These are phyloP conservation scores for Puccinia horiana DNA, from an alignment of 1,284 basidiomycete species.

Conservation along the genomic window DNA sequence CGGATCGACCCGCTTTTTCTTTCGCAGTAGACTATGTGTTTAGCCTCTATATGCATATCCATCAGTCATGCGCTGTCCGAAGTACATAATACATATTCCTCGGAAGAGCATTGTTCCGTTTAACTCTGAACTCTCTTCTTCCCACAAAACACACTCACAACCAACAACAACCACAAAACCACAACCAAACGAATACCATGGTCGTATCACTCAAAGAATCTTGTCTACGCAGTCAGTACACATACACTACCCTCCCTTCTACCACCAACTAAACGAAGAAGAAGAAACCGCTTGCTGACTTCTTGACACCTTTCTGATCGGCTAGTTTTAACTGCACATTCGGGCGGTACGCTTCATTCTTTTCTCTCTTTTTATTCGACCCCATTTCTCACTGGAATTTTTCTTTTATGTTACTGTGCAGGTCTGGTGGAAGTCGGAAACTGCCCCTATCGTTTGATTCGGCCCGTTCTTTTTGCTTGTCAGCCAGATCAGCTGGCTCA, in stretches of 20 bases:
- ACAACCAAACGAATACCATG: background rate
- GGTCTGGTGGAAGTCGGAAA: slow-evolving; percentile 40
- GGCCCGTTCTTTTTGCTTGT: slow-evolving; percentile 45
- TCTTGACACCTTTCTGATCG: background rate
- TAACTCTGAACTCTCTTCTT: too few relatives aligned
- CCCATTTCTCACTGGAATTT: background rate
- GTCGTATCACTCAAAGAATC: slow-evolving; percentile 40
- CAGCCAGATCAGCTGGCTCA: slow-evolving; percentile 38
- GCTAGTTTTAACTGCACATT: slow-evolving; percentile 39
- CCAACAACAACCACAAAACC: too few relatives aligned
- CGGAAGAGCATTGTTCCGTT: too few relatives aligned
- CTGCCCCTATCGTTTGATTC: slow-evolving; percentile 25
- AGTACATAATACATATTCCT: too few relatives aligned
- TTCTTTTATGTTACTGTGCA: background rate
- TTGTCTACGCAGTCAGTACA: slow-evolving; percentile 42
- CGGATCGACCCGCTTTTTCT: too few relatives aligned
- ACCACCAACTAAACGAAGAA: background rate
- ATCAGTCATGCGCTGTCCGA: too few relatives aligned
- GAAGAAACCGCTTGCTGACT: slow-evolving; percentile 16
- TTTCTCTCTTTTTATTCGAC: background rate
- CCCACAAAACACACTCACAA: too few relatives aligned
- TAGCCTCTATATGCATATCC: too few relatives aligned
- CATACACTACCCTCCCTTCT: background rate
- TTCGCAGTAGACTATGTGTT: too few relatives aligned
- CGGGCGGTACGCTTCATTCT: slow-evolving; percentile 2